Percentiles rank a stretch among this genome's conserved stretches.
These are phyloP conservation scores for Teratosphaeria pseudoeucalypti DNA, from an alignment of 2,329 filamentous ascomycete genomes.

Conservation along the genomic window DNA sequence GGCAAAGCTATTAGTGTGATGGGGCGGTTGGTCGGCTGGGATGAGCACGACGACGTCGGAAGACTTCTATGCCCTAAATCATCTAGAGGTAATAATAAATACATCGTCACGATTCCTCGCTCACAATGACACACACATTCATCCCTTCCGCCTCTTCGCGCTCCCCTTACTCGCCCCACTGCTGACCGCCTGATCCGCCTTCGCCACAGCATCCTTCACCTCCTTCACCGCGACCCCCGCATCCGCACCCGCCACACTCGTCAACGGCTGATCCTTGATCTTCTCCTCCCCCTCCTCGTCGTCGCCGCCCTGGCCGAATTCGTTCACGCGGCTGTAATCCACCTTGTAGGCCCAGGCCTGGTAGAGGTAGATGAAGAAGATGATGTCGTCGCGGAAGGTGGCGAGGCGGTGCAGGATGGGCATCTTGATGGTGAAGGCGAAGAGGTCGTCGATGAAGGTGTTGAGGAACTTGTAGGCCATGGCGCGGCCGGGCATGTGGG, in stretches of 20 bases:
- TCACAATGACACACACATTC: background rate
- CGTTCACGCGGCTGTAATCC: slow-evolving; percentile 87
- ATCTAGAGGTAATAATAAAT: background rate
- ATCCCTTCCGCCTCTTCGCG: slow-evolving; percentile 6
- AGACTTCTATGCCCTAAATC: no score
- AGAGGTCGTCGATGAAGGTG: slow-evolving; percentile 97
- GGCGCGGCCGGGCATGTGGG: slow-evolving; percentile 91
- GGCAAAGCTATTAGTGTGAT: no score
- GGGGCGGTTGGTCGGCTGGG: no score
- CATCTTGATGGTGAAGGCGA: slow-evolving; percentile 99
- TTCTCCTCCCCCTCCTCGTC: slow-evolving; percentile 54
- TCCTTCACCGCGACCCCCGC: background rate
- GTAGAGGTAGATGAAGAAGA: slow-evolving; percentile 97
- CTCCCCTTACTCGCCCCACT: slow-evolving; percentile 6
- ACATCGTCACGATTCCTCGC: background rate
- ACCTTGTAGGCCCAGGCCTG: slow-evolving; percentile 87
- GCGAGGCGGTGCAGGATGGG: slow-evolving; percentile 84
- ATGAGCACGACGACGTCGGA: no score
- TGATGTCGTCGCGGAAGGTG: slow-evolving; percentile 87
- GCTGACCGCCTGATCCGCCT: background rate
- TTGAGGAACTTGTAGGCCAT: slow-evolving; percentile 99
- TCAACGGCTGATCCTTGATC: slow-evolving; percentile 34
- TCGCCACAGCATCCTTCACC: background rate
- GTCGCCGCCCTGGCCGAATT: slow-evolving; percentile 98
- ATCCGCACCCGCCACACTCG: slow-evolving; percentile 22